A percentile compares a stretch with the other conserved stretches of the same genome.
Conservation (phyloP, 2,329 filamentous ascomycete species). For the Calonectria multiphialidica region DNA sequence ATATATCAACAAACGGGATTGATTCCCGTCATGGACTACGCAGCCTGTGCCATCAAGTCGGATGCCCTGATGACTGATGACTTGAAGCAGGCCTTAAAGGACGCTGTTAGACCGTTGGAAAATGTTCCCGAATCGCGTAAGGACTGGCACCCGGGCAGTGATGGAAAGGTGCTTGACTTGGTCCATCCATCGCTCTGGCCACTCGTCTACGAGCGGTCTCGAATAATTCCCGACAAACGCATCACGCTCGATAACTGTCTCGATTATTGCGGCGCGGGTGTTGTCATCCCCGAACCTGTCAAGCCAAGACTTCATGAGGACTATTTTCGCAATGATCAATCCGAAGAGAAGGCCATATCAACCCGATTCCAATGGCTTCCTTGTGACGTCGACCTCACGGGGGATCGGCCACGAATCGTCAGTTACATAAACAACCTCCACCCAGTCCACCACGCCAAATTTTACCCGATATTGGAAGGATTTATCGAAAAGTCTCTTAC, state of each 20-base stretch:
- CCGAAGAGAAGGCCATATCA: conserved; percentile 7
- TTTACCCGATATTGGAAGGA: conserved; percentile 57
- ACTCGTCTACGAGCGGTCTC: conserved; percentile 63
- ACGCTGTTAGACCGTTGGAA: conserved; percentile 60
- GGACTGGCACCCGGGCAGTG: conserved; percentile 72
- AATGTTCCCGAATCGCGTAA: conserved; percentile 59
- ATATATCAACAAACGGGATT: conserved; percentile 44
- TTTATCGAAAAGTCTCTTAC: conserved; percentile 56
- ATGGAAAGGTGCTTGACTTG: conserved; percentile 69
- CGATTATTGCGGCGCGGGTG: conserved; percentile 45
- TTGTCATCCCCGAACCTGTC: conserved; percentile 7
- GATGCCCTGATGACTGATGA: conserved; percentile 36
- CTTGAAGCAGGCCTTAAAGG: conserved; percentile 50
- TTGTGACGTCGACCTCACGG: conserved; percentile 58
- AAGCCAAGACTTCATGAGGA: too few relatives aligned
- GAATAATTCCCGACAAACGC: conserved; percentile 40
- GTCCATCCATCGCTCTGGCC: conserved; percentile 75
- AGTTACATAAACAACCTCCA: conserved; percentile 69
- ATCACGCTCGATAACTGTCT: conserved; percentile 53
- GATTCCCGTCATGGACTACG: conserved; percentile 45
- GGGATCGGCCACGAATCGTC: conserved; percentile 52
- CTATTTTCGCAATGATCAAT: background rate
- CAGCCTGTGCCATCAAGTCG: conserved; percentile 46
- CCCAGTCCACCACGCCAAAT: conserved; percentile 50
- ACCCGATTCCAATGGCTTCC: conserved; percentile 61